phyloP scores from a whole-genome alignment of 1,284 basidiomycete species.

The Laetiporus sulphureus region DNA sequence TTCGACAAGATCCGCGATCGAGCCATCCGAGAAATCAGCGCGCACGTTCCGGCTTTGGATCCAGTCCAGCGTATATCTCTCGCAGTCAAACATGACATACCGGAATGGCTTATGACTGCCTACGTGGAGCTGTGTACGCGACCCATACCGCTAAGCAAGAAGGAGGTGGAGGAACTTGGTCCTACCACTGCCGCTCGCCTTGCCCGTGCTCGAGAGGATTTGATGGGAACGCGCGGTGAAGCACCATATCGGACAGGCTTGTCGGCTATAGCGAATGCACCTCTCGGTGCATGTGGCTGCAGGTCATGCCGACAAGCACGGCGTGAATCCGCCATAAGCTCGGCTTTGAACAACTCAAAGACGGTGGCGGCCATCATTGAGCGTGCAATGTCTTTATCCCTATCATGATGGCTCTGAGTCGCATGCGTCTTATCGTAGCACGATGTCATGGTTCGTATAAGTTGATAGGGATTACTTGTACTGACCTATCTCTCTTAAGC shows the following conservation, averaged over 20 bases:
- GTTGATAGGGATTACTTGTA: too few relatives aligned
- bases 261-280: background rate
- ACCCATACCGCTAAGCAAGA: conserved; percentile 15
- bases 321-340: too few relatives aligned
- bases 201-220: background rate
- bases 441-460: too few relatives aligned
- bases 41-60: conserved; percentile 15
- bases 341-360: too few relatives aligned
- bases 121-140: conserved; percentile 17
- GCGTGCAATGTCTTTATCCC: too few relatives aligned
- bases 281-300: background rate
- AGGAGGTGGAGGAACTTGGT: conserved; percentile 18
- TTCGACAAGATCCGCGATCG: conserved; percentile 20
- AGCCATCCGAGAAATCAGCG: conserved; percentile 16
- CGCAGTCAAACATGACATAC: conserved; percentile 17
- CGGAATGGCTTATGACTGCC: conserved; percentile 17
- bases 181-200: conserved; percentile 13
- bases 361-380: too few relatives aligned
- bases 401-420: too few relatives aligned
- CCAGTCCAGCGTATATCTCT: conserved; percentile 19
- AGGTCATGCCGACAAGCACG: background rate
- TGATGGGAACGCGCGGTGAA: background rate
- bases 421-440: too few relatives aligned
- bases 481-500: too few relatives aligned
- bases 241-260: background rate